Base-by-base conservation (phyloP, 2,329 filamentous ascomycete species). In the Exophiala oligosperma region DNA sequence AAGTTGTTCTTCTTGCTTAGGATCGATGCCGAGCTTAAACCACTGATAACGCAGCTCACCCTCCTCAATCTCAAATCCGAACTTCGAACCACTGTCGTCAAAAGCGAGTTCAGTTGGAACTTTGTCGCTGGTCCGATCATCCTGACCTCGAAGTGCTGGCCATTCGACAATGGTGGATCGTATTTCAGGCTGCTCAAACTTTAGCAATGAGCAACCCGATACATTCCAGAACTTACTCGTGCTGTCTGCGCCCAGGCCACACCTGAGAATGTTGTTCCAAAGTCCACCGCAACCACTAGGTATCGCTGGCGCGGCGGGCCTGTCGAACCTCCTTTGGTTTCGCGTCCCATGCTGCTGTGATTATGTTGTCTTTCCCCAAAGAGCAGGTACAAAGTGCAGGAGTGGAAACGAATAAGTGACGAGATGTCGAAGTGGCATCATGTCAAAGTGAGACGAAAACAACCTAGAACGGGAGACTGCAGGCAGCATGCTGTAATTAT, bases 241-340 rank as follows among this genome's bases (percentile, higher is more conserved):
- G 44, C 56, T n/a, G 59, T 61, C 35, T 62, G 52, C 29, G 61
- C 65, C 66, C 65, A 69, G 0, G 65, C 63, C 28, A 64, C 52
- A 4, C 66, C 65, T 11, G 65, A 66, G 43, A 54, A 68, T 3
- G 66, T 69, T 11, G 65, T 68, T 1, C 67, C 67, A 35, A 65
- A 68, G 37, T 69, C 67, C n/a, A 67, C 38, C 1, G 63, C 65
- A 2, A 68, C 52, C 28, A 68, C 37, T 14, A 68, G 61, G n/a
- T 26, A 44, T 23, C 59, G 61, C 28, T 60, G 9, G 2, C 7
- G 17, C 17, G 17, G 17, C 17, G 17, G 17, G 17, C 17, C 17
- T 17, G 47, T n/a, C 5, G 14, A 6, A 23, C 21, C 12, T 3
- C n/a, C 8, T 7, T 14, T 29, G 6, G 48, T 23, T n/a, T 24